Evolutionary conservation across 2,329 filamentous ascomycete species (phyloP), one percentile per base, ranked within the genome.

Genomic region (Xylariaceae sp.): DNA sequence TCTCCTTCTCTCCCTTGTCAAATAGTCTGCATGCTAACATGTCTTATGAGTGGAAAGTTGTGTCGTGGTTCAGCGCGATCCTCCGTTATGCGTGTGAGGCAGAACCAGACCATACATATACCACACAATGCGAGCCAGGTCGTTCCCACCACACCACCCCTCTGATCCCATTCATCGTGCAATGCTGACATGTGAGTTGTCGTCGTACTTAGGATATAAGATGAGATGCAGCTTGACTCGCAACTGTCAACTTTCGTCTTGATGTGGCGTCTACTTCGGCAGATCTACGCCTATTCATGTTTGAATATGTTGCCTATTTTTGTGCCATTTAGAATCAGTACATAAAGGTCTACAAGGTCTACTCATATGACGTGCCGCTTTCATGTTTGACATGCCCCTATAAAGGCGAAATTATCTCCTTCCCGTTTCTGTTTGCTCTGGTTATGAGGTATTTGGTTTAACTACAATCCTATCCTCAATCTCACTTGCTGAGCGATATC

Each of bases 401-500:
- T 8, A 43, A 48, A 53, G 41, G 54, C 51, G 56, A 41, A 58
- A 27, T 11, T 42, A 37, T 34, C 32, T 2, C 7, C 12, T 7
- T 34, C 34, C 3, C n/a, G 27, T 4, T 40, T 8, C 3, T 19
- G 26, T 44, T 11, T 29, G 40, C 31, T 31, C n/a, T 44, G 4
- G 2, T 8, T 34, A 37, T 47, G 19, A 32, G 27, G 40, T 27
- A 49, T 30, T 27, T 12, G 19, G 6, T 27, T 39, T 7, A 39
- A 40, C 54, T 61, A 67, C 34, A 75, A 53, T 12, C 71, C 72
- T 57, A 84, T 73, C 63, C 76, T 80, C 1, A 60, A 65, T 11
- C 69, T 73, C 32, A 87, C 73, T 30, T 73, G 70, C 53, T 79
- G 74, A 1, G 89, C 89, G 67, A 96, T 85, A 19, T 77, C 74